Base-by-base conservation (phyloP, 371 early-diverging fungal genomes). In the Umbelopsis sp. region DNA sequence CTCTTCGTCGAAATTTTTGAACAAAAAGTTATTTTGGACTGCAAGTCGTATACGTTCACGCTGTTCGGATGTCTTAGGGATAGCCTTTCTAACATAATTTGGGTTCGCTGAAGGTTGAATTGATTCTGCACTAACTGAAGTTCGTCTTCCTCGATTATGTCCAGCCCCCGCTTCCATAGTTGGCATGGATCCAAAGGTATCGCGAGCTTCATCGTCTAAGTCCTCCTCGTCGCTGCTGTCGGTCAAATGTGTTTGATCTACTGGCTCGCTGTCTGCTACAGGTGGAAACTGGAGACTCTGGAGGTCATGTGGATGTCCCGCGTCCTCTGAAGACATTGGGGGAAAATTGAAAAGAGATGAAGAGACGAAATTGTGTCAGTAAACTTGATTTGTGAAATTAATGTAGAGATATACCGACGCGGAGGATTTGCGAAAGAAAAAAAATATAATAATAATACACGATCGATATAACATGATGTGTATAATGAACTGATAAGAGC, bases 71-170 rank as follows among this genome's bases (percentile, higher is more conserved):
- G 92, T 85, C 75, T 99, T 99, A 32, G 94, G 93, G 68, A 96
- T 91, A 64, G 92, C 89, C 38, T 89, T 85, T 74, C 93, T 93
- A 52, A 89, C 89, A 74, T 87, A 94, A 66, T 91, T 89, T 35
- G 80, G 84, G 65, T 89, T 91, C 38, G 85, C 80, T 32, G 92
- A 87, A 10, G 98, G 97, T 24, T 94, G 91, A 92, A 98, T 94
- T 20, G 96, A 96, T 80, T 98, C 98, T 16, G 99, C 97, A 65
- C 93, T 93, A 65, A 99, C 97, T 22, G 96, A 96, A 45, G 94
- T 93, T 68, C 99, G 94, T 37, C 99, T 86, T 20, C 92, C 94
- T n/a, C 86, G 76, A 70, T 84, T 84, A 44, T 57, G 57, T 25
- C 29, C 35, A 25, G 35, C 57, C 9, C 57, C 57, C 4, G 57